Base-by-base conservation (phyloP, 1,284 basidiomycete species). In the Cryptococcus sp. region DNA sequence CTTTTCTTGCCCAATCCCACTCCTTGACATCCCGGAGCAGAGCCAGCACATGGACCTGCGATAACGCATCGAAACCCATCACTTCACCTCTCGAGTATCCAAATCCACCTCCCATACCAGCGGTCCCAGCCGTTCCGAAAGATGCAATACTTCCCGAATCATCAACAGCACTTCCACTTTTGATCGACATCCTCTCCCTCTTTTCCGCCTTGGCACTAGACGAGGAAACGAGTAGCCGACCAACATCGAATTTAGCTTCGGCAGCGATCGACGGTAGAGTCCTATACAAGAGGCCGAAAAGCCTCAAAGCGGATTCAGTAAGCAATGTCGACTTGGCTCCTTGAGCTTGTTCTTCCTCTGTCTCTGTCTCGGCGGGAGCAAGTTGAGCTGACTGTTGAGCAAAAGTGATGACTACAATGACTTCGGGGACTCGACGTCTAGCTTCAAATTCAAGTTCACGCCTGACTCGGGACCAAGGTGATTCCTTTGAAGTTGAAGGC, bases 161-260 rank as follows among this genome's bases (percentile, higher is more conserved):
- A 45, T 61, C 61, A 22, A 71, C 54, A 7, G 74, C 72, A 55
- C 67, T 72, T 7, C 73, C 74, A 46, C 68, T 67, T 25, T 67
- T 62, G 3, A 66, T 67, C 45, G 73, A 69, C 21, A 67, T 57
- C 16, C 62, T 60, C 23, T 67, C 66, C 48, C 67, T 53, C 53
- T 69, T 59, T 56, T 75, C 74, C 21, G 66, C 67, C 24, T 68
- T 70, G 16, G 67, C 67, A 19, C 63, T 74, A 25, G 78, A 74
- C 44, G 81, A 78, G 48, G 78, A 82, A 46, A 80, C 78, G 19
- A 93, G 74, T 25, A 92, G 71, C 66, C 90, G 90, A 13, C 89
- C 89, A 18, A 86, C 82, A 69, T 97, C 92, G 65, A 93, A 93
- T 44, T 84, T 80, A 7, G 83, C 83, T 68, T 93, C 91, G 0